Conservation (phyloP, 495 filamentous ascomycete species). For the Lasiosphaeria miniovina region DNA sequence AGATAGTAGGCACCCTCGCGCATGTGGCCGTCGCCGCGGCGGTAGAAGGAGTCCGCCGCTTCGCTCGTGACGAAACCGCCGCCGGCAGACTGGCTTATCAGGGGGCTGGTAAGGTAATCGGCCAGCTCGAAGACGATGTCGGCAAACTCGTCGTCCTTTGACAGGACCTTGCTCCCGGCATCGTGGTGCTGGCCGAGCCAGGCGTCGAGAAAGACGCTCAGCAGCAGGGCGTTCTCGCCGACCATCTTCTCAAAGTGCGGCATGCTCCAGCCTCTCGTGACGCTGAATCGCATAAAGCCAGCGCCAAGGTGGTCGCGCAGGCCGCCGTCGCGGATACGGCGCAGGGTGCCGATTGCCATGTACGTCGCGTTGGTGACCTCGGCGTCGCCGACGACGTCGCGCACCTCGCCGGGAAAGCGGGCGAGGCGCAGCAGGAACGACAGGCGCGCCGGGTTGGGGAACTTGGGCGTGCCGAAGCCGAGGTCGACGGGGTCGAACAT, state of each 20-base stretch:
- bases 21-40: conserved; percentile 74
- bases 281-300: conserved; percentile 86
- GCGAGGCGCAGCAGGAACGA: conserved; percentile 76
- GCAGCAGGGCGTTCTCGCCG: conserved; percentile 86
- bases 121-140: conserved; percentile 80
- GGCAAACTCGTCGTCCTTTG: conserved; percentile 56
- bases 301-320: conserved; percentile 88
- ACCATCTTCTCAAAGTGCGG: conserved; percentile 99
- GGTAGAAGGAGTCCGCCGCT: conserved; percentile 84
- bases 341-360: conserved; percentile 82
- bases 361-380: conserved; percentile 70
- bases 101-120: conserved; percentile 71
- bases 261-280: conserved; percentile 85
- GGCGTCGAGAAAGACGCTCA: conserved; percentile 84
- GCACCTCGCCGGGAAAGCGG: conserved; percentile 66
- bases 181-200: conserved; percentile 63
- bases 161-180: conserved; percentile 20
- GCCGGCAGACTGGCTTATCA: conserved; percentile 55
- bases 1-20: conserved; percentile 94
- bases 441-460: conserved; percentile 84
- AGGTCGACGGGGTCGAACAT: conserved; percentile 77
- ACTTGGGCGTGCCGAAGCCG: conserved; percentile 85
- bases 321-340: conserved; percentile 79
- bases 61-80: conserved; percentile 89
- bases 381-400: conserved; percentile 78